phyloP scores from a whole-genome alignment of 345 rosid species.

The Moricandia moricandioides region DNA sequence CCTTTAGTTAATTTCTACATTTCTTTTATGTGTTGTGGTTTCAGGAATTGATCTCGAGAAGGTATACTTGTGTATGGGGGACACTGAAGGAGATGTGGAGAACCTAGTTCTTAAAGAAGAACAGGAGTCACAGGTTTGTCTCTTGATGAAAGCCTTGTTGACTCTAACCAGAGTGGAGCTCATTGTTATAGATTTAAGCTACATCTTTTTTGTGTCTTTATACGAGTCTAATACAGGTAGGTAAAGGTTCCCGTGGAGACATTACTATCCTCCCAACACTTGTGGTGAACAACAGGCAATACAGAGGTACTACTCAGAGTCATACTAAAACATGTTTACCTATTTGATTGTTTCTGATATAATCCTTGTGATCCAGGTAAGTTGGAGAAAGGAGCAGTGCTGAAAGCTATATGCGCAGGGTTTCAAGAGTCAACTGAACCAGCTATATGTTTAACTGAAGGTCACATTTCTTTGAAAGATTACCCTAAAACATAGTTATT shows the following conservation, averaged over 20 bases:
- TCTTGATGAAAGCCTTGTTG: neutral
- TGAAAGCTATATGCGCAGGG: constrained; percentile 2
- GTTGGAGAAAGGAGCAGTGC: constrained; percentile 14
- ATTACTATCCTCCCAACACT: constrained; percentile 12
- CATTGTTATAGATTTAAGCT: neutral
- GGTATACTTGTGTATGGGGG: constrained; percentile 2
- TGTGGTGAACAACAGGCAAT: constrained; percentile 15
- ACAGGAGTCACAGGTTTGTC: constrained; percentile 10
- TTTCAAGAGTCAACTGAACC: constrained; percentile 16
- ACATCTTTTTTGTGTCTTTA: neutral
- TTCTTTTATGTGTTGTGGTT: neutral
- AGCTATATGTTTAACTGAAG: constrained; percentile 12
- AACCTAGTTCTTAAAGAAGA: constrained; percentile 5
- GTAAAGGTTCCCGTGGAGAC: constrained; percentile 10
- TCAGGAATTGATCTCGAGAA: constrained; percentile 4
- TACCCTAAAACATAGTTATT: neutral
- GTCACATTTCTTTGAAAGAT: neutral
- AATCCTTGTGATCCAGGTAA: neutral
- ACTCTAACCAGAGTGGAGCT: neutral
- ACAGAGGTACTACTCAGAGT: constrained; percentile 4
- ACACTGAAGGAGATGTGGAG: constrained; percentile 6
- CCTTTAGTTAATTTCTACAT: neutral
- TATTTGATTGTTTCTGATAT: neutral
- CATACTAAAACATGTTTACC: neutral
- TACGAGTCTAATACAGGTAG: neutral